phyloP scores from a whole-genome alignment of 2,329 filamentous ascomycete species.

The Fusarium ramigenum region DNA sequence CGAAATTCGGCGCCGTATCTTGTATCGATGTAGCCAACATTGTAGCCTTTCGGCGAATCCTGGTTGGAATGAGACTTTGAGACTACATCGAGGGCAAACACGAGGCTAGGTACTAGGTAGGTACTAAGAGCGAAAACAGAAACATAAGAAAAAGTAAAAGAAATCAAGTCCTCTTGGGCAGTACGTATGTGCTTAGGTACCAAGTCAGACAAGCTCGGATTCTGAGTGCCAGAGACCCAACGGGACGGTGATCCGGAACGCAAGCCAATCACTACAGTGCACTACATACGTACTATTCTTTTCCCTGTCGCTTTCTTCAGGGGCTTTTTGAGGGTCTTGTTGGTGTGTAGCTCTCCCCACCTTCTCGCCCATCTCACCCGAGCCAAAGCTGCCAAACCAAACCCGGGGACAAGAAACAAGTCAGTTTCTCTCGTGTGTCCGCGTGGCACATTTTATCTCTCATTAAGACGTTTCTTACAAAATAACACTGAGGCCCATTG shows the following conservation, averaged over 20 bases:
- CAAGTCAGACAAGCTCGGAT: conserved; percentile 7
- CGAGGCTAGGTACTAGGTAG: conserved; percentile 2
- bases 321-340: conserved; percentile 26
- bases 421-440: conserved; percentile 27
- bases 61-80: conserved; percentile 30
- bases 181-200: not conserved
- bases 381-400: conserved; percentile 31
- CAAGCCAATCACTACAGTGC: conserved; percentile 20
- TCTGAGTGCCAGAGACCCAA: conserved; percentile 19
- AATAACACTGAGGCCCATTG: not conserved
- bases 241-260: conserved; percentile 25
- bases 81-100: conserved; percentile 25
- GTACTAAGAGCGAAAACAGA: not conserved
- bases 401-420: conserved; percentile 19
- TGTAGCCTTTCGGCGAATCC: conserved; percentile 27
- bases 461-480: not conserved
- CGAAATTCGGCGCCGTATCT: not conserved
- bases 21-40: conserved; percentile 11
- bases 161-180: not conserved
- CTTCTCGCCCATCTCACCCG: conserved; percentile 7
- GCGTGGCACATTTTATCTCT: conserved; percentile 33
- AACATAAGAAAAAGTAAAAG: not conserved
- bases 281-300: not conserved
- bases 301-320: conserved; percentile 8
- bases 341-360: conserved; percentile 20